These are phyloP conservation scores for Kernera saxatilis DNA, from an alignment of 345 rosid species.

Conservation along the genomic window DNA sequence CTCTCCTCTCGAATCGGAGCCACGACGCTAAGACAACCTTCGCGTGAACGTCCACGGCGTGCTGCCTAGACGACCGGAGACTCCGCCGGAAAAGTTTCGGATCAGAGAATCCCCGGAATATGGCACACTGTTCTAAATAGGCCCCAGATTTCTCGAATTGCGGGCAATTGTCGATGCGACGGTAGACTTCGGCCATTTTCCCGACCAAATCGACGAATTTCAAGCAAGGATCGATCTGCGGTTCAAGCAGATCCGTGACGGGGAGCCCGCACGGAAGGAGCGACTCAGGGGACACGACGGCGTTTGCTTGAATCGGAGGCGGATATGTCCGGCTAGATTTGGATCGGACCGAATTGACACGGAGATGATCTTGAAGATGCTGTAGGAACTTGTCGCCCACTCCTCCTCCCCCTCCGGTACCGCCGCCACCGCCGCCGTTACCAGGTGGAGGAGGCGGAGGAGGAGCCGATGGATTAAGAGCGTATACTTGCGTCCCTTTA, in stretches of 20 bases:
- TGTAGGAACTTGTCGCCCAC: slow-evolving; percentile 68
- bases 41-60: slow-evolving; percentile 67
- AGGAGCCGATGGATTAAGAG: slow-evolving; percentile 47
- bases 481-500: slow-evolving; percentile 66
- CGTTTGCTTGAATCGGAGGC: slow-evolving; percentile 24
- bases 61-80: slow-evolving; percentile 68
- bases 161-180: slow-evolving; percentile 43
- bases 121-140: slow-evolving; percentile 68
- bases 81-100: slow-evolving; percentile 76
- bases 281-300: slow-evolving; percentile 32
- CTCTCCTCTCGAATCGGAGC: slow-evolving; percentile 91
- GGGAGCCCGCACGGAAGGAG: slow-evolving; percentile 79
- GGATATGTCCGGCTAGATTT: slow-evolving; percentile 43
- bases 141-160: slow-evolving; percentile 54
- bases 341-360: slow-evolving; percentile 50
- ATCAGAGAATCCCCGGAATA: slow-evolving; percentile 60
- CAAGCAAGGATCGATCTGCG: slow-evolving; percentile 62
- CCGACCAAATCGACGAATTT: slow-evolving; percentile 61
- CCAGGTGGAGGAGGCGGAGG: slow-evolving; percentile 21
- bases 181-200: slow-evolving; percentile 56
- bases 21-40: slow-evolving; percentile 87
- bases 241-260: slow-evolving; percentile 62
- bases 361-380: slow-evolving; percentile 65
- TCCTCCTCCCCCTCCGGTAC: slow-evolving; percentile 31
- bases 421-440: slow-evolving; percentile 29